phyloP scores from a whole-genome alignment of 495 filamentous ascomycete species.

The Podospora comata region DNA sequence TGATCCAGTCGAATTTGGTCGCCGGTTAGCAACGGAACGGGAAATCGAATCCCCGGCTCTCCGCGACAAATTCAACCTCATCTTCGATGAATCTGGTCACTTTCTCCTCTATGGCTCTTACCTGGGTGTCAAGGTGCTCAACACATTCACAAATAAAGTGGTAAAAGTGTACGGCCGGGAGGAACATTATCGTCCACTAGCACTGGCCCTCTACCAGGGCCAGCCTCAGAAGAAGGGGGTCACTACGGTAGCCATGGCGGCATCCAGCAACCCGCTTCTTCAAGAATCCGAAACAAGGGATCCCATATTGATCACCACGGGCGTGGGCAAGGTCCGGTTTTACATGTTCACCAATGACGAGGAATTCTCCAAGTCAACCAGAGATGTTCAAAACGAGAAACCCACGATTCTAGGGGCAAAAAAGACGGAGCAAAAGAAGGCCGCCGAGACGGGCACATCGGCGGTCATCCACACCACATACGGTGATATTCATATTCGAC shows the following conservation, averaged over 20 bases:
- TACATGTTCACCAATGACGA: slow-evolving; percentile 97
- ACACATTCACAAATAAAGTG: slow-evolving; percentile 87
- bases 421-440: slow-evolving; percentile 52
- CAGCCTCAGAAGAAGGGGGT: slow-evolving; percentile 87
- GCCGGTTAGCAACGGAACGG: slow-evolving; percentile 80
- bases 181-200: slow-evolving; percentile 78
- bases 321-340: slow-evolving; percentile 85
- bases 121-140: slow-evolving; percentile 87
- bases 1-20: slow-evolving; percentile 87
- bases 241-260: slow-evolving; percentile 96
- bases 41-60: slow-evolving; percentile 68
- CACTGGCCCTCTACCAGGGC: slow-evolving; percentile 90
- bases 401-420: slow-evolving; percentile 55
- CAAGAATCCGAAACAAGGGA: slow-evolving; percentile 90
- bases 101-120: slow-evolving; percentile 94
- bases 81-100: slow-evolving; percentile 93
- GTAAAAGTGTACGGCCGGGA: slow-evolving; percentile 85
- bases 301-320: slow-evolving; percentile 81
- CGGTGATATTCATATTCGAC: slow-evolving; percentile 90
- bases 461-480: slow-evolving; percentile 90
- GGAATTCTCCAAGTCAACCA: slow-evolving; percentile 75
- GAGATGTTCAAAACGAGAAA: slow-evolving; percentile 95
- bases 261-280: slow-evolving; percentile 85
- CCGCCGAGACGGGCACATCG: slow-evolving; percentile 66
- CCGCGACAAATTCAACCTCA: slow-evolving; percentile 74